Base-by-base conservation (phyloP, 768 basidiomycete species). In the Lactarius akahatsu region DNA sequence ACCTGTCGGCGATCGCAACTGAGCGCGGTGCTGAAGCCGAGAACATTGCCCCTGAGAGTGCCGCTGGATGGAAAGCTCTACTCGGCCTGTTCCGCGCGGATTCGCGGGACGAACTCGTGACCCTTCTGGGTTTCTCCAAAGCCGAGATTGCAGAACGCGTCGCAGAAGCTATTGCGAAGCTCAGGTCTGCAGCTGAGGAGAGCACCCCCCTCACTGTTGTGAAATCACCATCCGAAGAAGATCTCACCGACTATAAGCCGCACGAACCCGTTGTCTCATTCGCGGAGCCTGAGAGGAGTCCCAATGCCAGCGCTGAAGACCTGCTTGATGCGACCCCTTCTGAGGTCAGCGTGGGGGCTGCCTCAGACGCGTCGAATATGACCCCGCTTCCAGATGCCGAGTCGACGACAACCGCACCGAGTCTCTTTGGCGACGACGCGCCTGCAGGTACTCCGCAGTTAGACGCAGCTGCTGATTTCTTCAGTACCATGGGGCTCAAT, bases 101-200 rank as follows among this genome's bases (percentile, higher is more conserved):
- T 74, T 94, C 94, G 10, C 81, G 94, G 62, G 92, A 96, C 32
- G 94, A 98, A 76, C 81, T 98, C 6, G 89, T 98, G 58, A 89
- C 89, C 2, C 78, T 98, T 1, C 83, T 99, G 16, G 96, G 96
- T 0, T 98, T 96, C 76, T 96, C 94, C 3, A 96, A 96, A 76
- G 85, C 83, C 11, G 93, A 96, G 69, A 85, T 97, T 20, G 86
- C 86, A 2, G 78, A 81, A 4, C 89, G 88, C 68, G 92, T 98
- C 20, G 86, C 86, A 11, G 89, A 92, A 69, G 94, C 94, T 13
- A 85, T 96, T 55, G 85, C 89, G 56, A 89, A 85, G 60, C 79
- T 94, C 70, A 89, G 88, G 71, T 79, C 79, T 16, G 71, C 80
- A 1, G 77, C 78, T 15, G 76, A 77, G 11, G 72, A 76, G 57